A percentile compares a stretch with the other conserved stretches of the same genome.
Conservation (phyloP, 768 basidiomycete species). For the Sarcodon sp. region DNA sequence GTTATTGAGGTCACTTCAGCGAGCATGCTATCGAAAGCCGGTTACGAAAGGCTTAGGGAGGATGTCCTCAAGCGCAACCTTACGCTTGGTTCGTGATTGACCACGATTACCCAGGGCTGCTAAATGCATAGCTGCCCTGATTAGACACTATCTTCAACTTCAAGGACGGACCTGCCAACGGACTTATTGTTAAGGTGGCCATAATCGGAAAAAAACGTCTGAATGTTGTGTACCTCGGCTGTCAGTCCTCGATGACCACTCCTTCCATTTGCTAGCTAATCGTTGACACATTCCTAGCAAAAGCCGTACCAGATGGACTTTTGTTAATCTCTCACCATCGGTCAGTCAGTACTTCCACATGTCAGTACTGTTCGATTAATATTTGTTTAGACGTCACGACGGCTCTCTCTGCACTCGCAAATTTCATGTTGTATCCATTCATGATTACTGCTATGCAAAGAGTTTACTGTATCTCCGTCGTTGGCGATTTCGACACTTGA, state of each 20-base stretch:
- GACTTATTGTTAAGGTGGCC: conserved; percentile 21
- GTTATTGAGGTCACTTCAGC: conserved; percentile 30
- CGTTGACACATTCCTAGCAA: conserved; percentile 10
- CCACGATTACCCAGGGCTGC: too few species aligned
- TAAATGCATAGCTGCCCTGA: too few species aligned
- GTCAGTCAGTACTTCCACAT: conserved; percentile 11
- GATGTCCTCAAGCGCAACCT: conserved; percentile 30
- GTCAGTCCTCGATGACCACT: conserved; percentile 12
- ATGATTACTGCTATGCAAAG: too few species aligned
- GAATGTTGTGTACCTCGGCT: conserved; percentile 26
- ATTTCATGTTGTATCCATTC: too few species aligned
- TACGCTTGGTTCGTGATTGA: too few species aligned
- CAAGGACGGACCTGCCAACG: neutral
- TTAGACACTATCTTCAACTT: too few species aligned
- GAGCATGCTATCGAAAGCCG: conserved; percentile 37
- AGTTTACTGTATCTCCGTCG: too few species aligned
- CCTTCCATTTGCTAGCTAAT: neutral
- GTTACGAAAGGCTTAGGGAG: conserved; percentile 23
- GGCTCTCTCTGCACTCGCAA: too few species aligned
- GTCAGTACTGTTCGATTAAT: neutral
- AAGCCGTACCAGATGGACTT: conserved; percentile 17
- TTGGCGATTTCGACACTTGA: neutral
- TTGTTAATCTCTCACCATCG: conserved; percentile 16
- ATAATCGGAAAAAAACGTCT: conserved; percentile 28
- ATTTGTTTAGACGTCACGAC: too few species aligned